Evolutionary conservation across 495 filamentous ascomycete genomes (phyloP).

Genomic region (Lineolata rhizophorae): DNA sequence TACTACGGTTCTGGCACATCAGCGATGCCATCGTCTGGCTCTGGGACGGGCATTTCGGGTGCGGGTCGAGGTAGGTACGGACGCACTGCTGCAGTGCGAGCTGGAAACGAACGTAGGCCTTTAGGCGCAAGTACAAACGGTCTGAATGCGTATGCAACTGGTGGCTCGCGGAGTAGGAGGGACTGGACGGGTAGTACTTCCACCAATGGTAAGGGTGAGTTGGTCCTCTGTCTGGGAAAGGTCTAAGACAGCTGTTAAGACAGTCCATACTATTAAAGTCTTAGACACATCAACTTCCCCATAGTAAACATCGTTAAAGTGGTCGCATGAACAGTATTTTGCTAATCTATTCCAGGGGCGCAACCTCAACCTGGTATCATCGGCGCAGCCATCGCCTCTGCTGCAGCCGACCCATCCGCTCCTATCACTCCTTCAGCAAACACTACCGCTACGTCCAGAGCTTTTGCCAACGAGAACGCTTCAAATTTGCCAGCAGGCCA

Average conservation of each 20-base stretch:
- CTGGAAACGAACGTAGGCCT: constrained; percentile 46
- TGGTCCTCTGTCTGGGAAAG: too few species aligned
- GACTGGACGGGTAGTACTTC: constrained; percentile 4
- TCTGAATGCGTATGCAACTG: constrained; percentile 16
- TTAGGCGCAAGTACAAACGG: constrained; percentile 35
- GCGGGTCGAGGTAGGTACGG: constrained; percentile 63
- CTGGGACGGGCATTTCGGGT: constrained; percentile 44
- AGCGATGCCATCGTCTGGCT: constrained; percentile 10
- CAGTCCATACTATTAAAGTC: too few species aligned
- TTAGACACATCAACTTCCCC: too few species aligned
- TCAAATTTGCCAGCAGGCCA: constrained; percentile 23
- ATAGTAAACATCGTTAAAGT: too few species aligned
- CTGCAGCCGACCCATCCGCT: constrained; percentile 50
- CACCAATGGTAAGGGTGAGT: constrained; percentile 4
- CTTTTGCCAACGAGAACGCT: too few species aligned
- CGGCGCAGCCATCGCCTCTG: constrained; percentile 71
- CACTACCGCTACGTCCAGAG: too few species aligned
- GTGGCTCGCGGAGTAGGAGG: constrained; percentile 2
- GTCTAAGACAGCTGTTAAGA: too few species aligned
- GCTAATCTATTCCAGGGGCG: too few species aligned
- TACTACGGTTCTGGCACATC: constrained; percentile 34
- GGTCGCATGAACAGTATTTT: too few species aligned
- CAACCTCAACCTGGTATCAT: constrained; percentile 66
- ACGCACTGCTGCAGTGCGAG: constrained; percentile 24
- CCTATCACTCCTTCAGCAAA: too few species aligned